Evolutionary conservation across 78 protist genomes (phyloP), one percentile per base, ranked within the genome.

Genomic region (Tieghemostelium lacteum): DNA sequence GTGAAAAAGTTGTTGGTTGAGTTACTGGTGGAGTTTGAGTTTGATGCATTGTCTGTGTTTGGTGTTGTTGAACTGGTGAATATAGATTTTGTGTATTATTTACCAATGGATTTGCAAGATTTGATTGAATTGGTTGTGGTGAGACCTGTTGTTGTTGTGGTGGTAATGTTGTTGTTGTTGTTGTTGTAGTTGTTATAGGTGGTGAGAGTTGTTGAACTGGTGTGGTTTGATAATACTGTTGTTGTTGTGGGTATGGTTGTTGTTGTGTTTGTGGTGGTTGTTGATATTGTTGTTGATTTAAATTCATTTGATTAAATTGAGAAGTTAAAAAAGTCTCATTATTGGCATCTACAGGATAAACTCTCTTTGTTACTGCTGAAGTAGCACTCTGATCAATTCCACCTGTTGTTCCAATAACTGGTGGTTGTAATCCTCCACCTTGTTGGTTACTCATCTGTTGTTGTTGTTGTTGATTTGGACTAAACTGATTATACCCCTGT

Each of bases 341-440:
- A 19, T 19, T 40, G 58, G 91, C 60, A 60, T 83, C 91, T 19
- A 83, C 91, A 19, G 73, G 75, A 60, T 83, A 83, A 26, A 36
- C 66, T 39, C 91, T 69, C 65, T 83, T 83, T 29, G 65, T 24
- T 2, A 58, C 62, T 16, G 58, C 37, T 2, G 24, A 2, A 26
- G 26, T 36, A 20, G 3, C 54, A 20, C 54, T 4, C 12, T 2
- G 3, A n/a, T n/a, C n/a, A n/a, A n/a, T n/a, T n/a, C n/a, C n/a
- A n/a, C n/a, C n/a, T 1, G 75, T 70, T 50, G 6, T 55, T 40
- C 34, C 12, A 14, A 17, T 61, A 20, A 17, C 16, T 61, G 66
- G 66, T 20, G 66, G 66, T 28, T 20, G 66, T 20, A n/a, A n/a
- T n/a, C n/a, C n/a, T n/a, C n/a, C n/a, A n/a, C n/a, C n/a, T n/a